Conservation (phyloP, 257 asterid species). For the Gynochthodes officinalis region DNA sequence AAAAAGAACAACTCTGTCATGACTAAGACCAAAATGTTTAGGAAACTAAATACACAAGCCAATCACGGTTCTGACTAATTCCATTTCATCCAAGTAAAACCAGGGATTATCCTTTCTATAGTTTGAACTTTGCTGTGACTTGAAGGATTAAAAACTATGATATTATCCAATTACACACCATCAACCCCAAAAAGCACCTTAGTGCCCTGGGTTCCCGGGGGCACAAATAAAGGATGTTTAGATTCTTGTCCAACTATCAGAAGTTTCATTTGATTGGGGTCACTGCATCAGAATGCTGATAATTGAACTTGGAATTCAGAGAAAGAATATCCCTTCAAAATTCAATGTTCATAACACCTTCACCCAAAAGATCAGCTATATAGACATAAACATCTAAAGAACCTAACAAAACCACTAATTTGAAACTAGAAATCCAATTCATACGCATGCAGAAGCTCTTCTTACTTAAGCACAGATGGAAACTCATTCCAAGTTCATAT, state of each 20-base stretch:
- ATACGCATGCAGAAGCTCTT: background rate
- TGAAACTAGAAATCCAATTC: background rate
- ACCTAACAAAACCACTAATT: background rate
- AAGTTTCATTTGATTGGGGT: too few relatives aligned
- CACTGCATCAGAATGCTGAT: background rate
- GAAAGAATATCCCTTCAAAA: background rate
- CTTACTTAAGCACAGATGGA: background rate
- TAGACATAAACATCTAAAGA: background rate
- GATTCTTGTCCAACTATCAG: background rate
- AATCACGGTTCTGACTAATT: too few relatives aligned
- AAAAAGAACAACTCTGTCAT: too few relatives aligned
- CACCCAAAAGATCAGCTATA: background rate
- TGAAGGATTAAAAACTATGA: background rate
- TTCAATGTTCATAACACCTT: background rate
- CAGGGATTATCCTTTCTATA: background rate
- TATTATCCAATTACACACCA: background rate
- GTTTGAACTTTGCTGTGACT: background rate
- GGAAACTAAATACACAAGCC: too few relatives aligned
- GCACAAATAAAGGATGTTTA: background rate
- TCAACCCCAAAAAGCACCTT: background rate
- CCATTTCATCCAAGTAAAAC: too few relatives aligned
- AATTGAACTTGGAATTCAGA: background rate
- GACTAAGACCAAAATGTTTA: too few relatives aligned
- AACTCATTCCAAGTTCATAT: background rate
- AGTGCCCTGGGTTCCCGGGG: too few relatives aligned